These are phyloP conservation scores for Castanea mollissima DNA, from an alignment of 306 rosid species.

Conservation along the genomic window DNA sequence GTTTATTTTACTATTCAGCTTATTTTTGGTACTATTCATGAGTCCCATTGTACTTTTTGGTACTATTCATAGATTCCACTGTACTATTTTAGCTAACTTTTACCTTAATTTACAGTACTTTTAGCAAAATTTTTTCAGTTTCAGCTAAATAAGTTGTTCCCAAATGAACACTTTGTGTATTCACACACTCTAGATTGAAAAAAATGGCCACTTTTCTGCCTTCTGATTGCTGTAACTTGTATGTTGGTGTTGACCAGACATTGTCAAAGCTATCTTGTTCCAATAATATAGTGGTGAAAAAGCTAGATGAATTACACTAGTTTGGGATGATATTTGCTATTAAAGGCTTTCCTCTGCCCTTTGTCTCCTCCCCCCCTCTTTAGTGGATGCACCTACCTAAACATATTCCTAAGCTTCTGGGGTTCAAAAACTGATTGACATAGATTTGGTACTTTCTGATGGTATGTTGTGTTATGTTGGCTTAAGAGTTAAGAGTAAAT, in stretches of 20 bases:
- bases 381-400: not conserved
- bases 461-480: not conserved
- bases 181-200: no score
- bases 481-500: not conserved
- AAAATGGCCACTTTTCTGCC: not conserved
- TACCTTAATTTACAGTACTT: no score
- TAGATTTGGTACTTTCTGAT: not conserved
- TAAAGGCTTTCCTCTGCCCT: not conserved
- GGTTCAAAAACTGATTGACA: conserved; percentile 11
- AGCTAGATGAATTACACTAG: not conserved
- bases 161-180: no score
- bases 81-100: no score
- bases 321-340: not conserved
- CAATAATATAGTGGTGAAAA: not conserved
- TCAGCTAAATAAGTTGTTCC: no score
- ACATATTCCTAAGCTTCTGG: not conserved
- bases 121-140: no score
- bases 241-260: not conserved
- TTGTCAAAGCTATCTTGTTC: not conserved
- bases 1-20: no score
- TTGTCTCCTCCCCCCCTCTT: not conserved
- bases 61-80: no score
- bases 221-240: not conserved
- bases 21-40: no score
- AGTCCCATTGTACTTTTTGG: no score